These are phyloP conservation scores for Leptographium radiaticola DNA, from an alignment of 2,329 filamentous ascomycete genomes.

Conservation along the genomic window DNA sequence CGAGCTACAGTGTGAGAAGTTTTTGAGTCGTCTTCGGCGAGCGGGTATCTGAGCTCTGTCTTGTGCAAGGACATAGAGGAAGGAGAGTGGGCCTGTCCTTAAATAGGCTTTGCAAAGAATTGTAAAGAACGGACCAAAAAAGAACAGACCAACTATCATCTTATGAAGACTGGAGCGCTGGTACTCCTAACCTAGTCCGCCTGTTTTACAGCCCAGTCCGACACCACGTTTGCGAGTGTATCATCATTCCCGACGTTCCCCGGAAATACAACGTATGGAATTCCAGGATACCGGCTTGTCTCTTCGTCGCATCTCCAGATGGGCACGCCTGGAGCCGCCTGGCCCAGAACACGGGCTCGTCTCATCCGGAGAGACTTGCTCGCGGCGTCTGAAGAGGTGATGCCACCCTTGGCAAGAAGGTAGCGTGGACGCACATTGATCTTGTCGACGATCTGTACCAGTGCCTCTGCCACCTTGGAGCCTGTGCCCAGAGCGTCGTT, in stretches of 20 bases:
- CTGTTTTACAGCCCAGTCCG: background rate
- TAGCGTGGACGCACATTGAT: conserved; percentile 32
- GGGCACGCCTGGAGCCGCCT: conserved; percentile 43
- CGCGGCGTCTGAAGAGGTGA: conserved; percentile 45
- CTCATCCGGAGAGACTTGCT: conserved; percentile 42
- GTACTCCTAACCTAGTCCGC: background rate
- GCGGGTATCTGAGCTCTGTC: background rate
- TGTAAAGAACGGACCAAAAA: no score
- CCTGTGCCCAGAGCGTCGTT: conserved; percentile 16
- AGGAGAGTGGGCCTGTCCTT: no score
- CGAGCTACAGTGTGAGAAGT: background rate
- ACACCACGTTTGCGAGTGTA: conserved; percentile 31
- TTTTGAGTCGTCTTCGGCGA: background rate
- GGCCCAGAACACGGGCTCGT: conserved; percentile 39
- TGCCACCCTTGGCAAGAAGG: conserved; percentile 46
- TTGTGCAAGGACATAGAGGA: background rate
- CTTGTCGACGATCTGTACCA: conserved; percentile 16
- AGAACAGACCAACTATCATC: no score
- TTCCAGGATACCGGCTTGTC: conserved; percentile 32
- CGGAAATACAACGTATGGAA: conserved; percentile 45
- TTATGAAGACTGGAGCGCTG: no score
- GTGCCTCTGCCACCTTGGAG: conserved; percentile 31
- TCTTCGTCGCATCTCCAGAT: conserved; percentile 45
- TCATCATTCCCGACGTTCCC: conserved; percentile 41
- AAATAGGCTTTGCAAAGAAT: no score